Percentiles rank a stretch among this genome's conserved stretches.
These are phyloP conservation scores for Penicillium arizonense DNA, from an alignment of 495 filamentous ascomycete species.

Conservation along the genomic window DNA sequence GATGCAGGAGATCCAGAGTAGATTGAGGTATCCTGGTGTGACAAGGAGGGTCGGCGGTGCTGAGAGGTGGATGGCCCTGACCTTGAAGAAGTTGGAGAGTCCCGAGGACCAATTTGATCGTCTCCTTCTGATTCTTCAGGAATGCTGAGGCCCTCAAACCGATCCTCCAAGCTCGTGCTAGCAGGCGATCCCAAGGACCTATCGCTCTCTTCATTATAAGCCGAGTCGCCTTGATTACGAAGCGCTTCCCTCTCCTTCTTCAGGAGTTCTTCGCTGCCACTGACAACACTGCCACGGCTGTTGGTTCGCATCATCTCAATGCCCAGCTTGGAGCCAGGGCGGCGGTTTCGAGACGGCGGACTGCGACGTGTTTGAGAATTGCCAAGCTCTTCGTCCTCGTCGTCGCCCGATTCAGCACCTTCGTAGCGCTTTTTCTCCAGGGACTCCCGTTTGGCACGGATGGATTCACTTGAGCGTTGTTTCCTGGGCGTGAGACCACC, in stretches of 20 bases:
- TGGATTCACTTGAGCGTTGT: slow-evolving; percentile 73
- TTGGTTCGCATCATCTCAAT: slow-evolving; percentile 97
- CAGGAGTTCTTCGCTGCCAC: slow-evolving; percentile 44
- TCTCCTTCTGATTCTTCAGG: slow-evolving; percentile 37
- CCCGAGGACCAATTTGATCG: slow-evolving; percentile 24
- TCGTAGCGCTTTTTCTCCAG: slow-evolving; percentile 74
- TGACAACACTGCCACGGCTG: slow-evolving; percentile 80
- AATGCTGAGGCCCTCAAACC: slow-evolving; percentile 39
- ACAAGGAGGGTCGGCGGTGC: slow-evolving; percentile 19
- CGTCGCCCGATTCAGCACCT: slow-evolving; percentile 82
- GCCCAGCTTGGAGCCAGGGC: slow-evolving; percentile 77
- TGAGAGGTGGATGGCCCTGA: slow-evolving; percentile 13
- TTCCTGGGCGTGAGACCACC: slow-evolving; percentile 52
- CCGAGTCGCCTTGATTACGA: slow-evolving; percentile 22
- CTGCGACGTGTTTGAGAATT: slow-evolving; percentile 56
- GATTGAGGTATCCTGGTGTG: slow-evolving; percentile 24
- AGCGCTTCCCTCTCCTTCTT: slow-evolving; percentile 38
- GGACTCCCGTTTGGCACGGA: slow-evolving; percentile 72
- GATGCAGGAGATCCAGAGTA: slow-evolving; percentile 15
- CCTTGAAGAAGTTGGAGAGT: slow-evolving; percentile 13
- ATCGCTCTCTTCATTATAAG: slow-evolving; percentile 21
- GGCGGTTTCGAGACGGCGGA: slow-evolving; percentile 48
- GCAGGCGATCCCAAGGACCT: slow-evolving; percentile 25
- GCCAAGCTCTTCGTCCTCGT: slow-evolving; percentile 89
- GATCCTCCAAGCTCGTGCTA: slow-evolving; percentile 31